These are phyloP conservation scores for Kalaharituber pfeilii DNA, from an alignment of 2,329 filamentous ascomycete genomes.

Conservation along the genomic window DNA sequence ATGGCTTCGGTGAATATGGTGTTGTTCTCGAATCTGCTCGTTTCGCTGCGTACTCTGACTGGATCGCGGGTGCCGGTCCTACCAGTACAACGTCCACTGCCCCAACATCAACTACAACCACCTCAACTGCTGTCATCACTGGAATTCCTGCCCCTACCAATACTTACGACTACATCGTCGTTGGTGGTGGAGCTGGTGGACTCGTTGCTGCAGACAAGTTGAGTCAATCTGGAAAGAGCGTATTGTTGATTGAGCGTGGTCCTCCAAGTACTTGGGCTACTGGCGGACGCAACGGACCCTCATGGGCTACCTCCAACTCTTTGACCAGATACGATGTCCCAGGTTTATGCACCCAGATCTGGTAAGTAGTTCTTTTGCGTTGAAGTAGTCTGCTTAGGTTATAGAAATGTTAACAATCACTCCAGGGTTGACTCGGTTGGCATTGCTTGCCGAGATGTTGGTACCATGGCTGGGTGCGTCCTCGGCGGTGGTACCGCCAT, in stretches of 20 bases:
- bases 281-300: conserved; percentile 39
- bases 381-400: too few species aligned
- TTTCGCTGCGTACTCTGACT: conserved; percentile 28
- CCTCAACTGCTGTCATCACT: conserved; percentile 25
- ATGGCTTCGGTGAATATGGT: conserved; percentile 36
- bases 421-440: conserved; percentile 42
- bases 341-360: conserved; percentile 54
- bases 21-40: conserved; percentile 29
- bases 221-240: conserved; percentile 34
- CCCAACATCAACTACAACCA: conserved; percentile 20
- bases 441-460: conserved; percentile 51
- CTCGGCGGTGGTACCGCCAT: conserved; percentile 50
- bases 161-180: conserved; percentile 46
- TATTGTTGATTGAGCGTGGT: conserved; percentile 29
- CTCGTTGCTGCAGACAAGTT: conserved; percentile 38
- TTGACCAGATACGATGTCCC: conserved; percentile 56
- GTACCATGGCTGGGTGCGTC: conserved; percentile 55
- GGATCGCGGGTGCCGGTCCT: conserved; percentile 25
- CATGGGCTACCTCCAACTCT: conserved; percentile 44
- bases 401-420: too few species aligned
- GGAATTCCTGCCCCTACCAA: conserved; percentile 28
- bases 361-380: too few species aligned
- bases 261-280: conserved; percentile 47
- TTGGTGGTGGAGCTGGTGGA: conserved; percentile 45
- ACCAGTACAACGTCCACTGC: conserved; percentile 28